Evolutionary conservation across 1,139 yeast genomes (phyloP), one percentile per base, ranked within the genome.

Genomic region (Sugiyamaella japonica): DNA sequence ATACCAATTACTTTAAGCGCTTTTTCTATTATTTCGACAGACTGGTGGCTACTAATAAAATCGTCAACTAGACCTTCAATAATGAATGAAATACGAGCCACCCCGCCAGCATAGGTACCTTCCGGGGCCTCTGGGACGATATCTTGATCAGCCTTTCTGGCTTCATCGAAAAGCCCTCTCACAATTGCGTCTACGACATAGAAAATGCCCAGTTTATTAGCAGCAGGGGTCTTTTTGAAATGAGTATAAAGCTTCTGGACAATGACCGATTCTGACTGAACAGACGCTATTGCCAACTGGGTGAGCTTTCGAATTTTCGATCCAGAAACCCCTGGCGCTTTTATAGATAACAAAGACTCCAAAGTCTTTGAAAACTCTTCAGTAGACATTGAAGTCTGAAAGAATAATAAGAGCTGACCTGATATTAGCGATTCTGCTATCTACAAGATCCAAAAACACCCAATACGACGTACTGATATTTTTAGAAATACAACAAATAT

Each of bases 321-420:
- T 42, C 98, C 98, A 36, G 97, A 90, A 55, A 93, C 95, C 57
- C 99, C 98, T 20, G 95, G 95, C 28, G 97, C 85, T 72, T 89
- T 89, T 61, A 89, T 77, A 20, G 82, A 77, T 58, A 85, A 81
- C 61, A 91, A 78, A 68, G 91, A 95, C 64, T 83, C 84, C 65
- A 91, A 77, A 57, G 85, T 79, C 59, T 76, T 72, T 71, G 85
- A 87, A 71, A 89, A 88, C 64, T 84, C 84, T 69, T 84, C 85
- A 64, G 60, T 53, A 36, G 58, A 56, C 59, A 56, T 54, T 16
- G 9, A 10, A 20, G 8, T 23, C 25, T 20, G 25, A 20, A 20
- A 3, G 10, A 15, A 17, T 10, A 13, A 20, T 13, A 23, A 36
- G 15, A 17, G 28, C 44, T 13, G 13, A 23, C 28, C 9, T 39